Evolutionary conservation across 2,329 filamentous ascomycete species (phyloP).

Genomic region (Neurospora crassa): DNA sequence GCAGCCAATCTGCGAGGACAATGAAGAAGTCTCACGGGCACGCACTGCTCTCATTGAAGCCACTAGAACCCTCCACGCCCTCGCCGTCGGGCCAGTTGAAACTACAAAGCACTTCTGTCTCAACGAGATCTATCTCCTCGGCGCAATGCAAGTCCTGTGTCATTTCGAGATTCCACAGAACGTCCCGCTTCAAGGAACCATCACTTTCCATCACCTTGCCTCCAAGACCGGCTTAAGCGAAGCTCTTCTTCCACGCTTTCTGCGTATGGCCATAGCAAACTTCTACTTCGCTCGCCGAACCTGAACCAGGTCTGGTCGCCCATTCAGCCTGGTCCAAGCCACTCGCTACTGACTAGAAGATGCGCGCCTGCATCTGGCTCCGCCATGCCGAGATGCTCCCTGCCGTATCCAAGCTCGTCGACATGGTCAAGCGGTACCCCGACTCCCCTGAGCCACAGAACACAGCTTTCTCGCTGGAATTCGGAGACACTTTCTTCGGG

Average conservation of each 20-base stretch:
- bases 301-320: constrained; percentile 2
- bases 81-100: constrained; percentile 7
- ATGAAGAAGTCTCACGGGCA: constrained; percentile 3
- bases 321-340: constrained; percentile 9
- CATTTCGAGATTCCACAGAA: constrained; percentile 9
- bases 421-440: constrained; percentile 5
- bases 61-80: constrained; percentile 7
- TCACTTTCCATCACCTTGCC: constrained; percentile 5
- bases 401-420: constrained; percentile 7
- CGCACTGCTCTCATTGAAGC: constrained; percentile 7
- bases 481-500: constrained; percentile 10
- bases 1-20: constrained; percentile 1
- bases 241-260: constrained; percentile 4
- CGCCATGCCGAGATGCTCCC: constrained; percentile 8
- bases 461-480: constrained; percentile 6
- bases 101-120: constrained; percentile 5
- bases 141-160: constrained; percentile 8
- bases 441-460: constrained; percentile 6
- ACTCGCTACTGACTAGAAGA: constrained; percentile 8
- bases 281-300: constrained; percentile 8
- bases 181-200: constrained; percentile 1
- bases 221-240: constrained; percentile 5
- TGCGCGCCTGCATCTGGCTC: constrained; percentile 9
- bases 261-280: constrained; percentile 9
- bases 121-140: constrained; percentile 5